phyloP scores from a whole-genome alignment of 164 flowering plant species.

The Cinnamomum chago region DNA sequence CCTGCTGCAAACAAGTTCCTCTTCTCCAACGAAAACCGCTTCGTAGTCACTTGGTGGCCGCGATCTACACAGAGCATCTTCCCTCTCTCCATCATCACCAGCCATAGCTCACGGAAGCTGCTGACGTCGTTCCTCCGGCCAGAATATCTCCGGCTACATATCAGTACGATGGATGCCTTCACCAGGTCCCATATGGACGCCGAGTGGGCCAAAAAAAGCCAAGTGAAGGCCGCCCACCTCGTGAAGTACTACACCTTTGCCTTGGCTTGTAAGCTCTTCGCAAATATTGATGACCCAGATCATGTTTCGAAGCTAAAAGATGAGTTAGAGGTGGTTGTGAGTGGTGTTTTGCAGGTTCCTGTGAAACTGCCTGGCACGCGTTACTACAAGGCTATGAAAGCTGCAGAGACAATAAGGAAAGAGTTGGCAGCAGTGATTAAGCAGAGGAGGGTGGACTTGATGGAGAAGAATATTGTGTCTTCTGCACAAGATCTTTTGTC shows the following conservation, averaged over 20 bases:
- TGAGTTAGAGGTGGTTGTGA: not conserved
- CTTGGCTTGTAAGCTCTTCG: not conserved
- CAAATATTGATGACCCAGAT: not conserved
- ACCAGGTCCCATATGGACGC: not conserved
- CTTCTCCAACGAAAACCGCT: not conserved
- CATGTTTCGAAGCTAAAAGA: not conserved
- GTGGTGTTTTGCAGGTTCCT: not conserved
- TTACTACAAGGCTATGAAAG: not conserved
- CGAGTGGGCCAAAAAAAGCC: not conserved
- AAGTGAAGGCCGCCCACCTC: not conserved
- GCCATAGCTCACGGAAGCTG: not conserved
- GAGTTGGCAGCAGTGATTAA: not conserved
- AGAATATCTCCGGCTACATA: not conserved
- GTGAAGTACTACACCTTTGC: not conserved
- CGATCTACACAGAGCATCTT: not conserved
- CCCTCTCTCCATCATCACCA: not conserved
- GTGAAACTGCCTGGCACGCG: conserved; percentile 1
- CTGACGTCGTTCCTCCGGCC: not conserved
- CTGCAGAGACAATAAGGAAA: not conserved
- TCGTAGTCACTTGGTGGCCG: not conserved
- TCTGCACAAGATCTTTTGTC: not conserved
- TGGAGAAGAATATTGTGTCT: not conserved
- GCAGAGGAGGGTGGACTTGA: not conserved
- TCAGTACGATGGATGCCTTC: not conserved
- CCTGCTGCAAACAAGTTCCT: conserved; percentile 30